phyloP scores from a whole-genome alignment of 2,329 filamentous ascomycete species.

The Hypomyces rosellus region DNA sequence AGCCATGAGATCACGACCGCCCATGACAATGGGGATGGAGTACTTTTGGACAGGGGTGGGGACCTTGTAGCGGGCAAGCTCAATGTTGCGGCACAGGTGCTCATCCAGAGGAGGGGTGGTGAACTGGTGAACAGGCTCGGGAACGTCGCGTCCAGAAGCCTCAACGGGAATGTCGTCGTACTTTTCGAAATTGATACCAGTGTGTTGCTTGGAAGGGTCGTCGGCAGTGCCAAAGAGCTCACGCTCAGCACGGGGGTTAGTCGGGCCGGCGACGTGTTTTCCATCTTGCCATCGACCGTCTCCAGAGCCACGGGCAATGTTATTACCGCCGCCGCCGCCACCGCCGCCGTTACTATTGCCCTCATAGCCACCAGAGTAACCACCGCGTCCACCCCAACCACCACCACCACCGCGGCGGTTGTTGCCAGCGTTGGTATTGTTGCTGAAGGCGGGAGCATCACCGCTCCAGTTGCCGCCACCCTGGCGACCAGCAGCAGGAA shows the following conservation, averaged over 20 bases:
- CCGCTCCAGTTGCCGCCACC: constrained; percentile 9
- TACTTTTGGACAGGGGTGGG: constrained; percentile 99
- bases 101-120: constrained; percentile 92
- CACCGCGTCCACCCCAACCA: constrained; percentile 29
- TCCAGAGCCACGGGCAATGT: constrained; percentile 71
- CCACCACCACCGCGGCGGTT: constrained; percentile 29
- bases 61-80: constrained; percentile 87
- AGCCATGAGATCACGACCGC: constrained; percentile 96
- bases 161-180: constrained; percentile 99
- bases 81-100: constrained; percentile 88
- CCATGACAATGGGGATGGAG: constrained; percentile 98
- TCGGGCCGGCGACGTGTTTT: constrained; percentile 86
- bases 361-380: constrained; percentile 27
- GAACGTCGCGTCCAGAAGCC: constrained; percentile 88
- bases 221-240: constrained; percentile 90
- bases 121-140: constrained; percentile 85
- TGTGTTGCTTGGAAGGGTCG: constrained; percentile 91
- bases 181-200: constrained; percentile 99
- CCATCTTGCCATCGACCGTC: constrained; percentile 96
- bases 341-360: constrained; percentile 26
- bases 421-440: constrained; percentile 19
- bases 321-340: constrained; percentile 43
- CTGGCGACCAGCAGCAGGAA: constrained; percentile 3
- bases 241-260: constrained; percentile 85
- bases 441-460: constrained; percentile 15